phyloP scores from a whole-genome alignment of 495 filamentous ascomycete species.

The Xylaria nigripes region DNA sequence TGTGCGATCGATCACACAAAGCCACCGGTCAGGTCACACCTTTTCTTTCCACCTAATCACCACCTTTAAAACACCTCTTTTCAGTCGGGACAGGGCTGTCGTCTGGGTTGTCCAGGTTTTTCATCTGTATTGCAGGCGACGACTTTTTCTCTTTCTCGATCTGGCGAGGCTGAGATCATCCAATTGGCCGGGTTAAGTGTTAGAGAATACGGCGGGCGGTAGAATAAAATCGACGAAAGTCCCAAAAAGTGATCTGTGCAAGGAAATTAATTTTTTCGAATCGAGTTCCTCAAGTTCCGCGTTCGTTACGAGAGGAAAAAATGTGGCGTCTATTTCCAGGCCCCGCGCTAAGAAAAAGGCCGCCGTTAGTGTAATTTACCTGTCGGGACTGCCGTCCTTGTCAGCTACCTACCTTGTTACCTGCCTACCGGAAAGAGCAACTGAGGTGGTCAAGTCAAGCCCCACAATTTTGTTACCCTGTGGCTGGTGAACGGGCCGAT shows the following conservation, averaged over 20 bases:
- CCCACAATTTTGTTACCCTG: background rate
- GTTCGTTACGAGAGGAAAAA: slow-evolving; percentile 10
- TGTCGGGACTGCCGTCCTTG: background rate
- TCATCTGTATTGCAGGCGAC: slow-evolving; percentile 3
- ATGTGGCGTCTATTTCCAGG: slow-evolving; percentile 13
- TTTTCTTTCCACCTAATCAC: background rate
- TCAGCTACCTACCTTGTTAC: background rate
- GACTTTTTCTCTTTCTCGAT: background rate
- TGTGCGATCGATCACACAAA: slow-evolving; percentile 12
- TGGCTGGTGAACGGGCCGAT: slow-evolving; percentile 10
- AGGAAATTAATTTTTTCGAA: slow-evolving; percentile 6
- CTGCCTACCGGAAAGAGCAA: slow-evolving; percentile 12
- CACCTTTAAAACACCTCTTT: background rate
- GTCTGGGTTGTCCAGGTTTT: background rate
- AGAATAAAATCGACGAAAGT: too few relatives aligned
- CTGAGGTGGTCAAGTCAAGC: background rate
- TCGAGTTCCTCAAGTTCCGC: slow-evolving; percentile 9
- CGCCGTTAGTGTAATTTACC: slow-evolving; percentile 4
- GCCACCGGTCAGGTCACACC: slow-evolving; percentile 1
- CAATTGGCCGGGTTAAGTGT: slow-evolving; percentile 3
- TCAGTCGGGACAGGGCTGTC: background rate
- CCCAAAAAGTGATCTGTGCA: background rate
- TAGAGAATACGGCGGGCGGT: background rate
- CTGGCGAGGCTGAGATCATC: background rate
- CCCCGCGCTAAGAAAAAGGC: slow-evolving; percentile 14